Base-by-base conservation (phyloP, 2,329 filamentous ascomycete species). In the Pseudopyrenochaeta lycopersici region DNA sequence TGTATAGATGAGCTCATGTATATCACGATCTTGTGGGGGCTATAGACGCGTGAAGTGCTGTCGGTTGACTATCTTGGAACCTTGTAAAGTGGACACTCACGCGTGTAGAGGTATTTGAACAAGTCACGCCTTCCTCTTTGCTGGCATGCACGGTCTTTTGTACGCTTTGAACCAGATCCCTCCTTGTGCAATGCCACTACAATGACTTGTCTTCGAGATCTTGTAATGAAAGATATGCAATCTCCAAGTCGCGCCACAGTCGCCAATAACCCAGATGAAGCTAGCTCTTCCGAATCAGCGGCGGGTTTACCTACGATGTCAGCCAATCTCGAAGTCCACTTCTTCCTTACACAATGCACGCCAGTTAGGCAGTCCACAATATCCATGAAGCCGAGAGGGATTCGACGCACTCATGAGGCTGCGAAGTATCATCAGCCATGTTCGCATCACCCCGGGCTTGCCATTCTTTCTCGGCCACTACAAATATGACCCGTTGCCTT, bases 401-500 rank as follows among this genome's bases (percentile, higher is more conserved):
- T 29, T 30, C 36, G 27, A 47, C 38, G 23, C 38, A 38, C 31
- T 49, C 43, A 68, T 66, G 66, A 49, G 63, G 49, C 47, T 68
- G 23, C 60, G 57, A 11, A 60, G 46, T 31, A 50, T 67, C 29
- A 42, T 62, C 35, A 54, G 48, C 35, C 44, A 56, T 50, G 61
- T 53, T 40, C 55, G 53, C 43, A 32, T 56, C 15, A 41, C 58
- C n/a, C 53, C 52, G 39, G 63, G 52, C 32, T 38, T 67, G 18
- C 52, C 52, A 9, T 58, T 60, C 32, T 48, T 61, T n/a, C 18
- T 63, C 14, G 48, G 55, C 40, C 47, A 42, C 21, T 68, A 68
- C 44, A 45, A 52, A 43, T 68, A 67, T 45, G 44, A 54, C 10
- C 54, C 58, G 18, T 47, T 70, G 27, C 63, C 66, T 7, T 58